phyloP scores from a whole-genome alignment of 257 asterid species.

The Perilla frutescens region DNA sequence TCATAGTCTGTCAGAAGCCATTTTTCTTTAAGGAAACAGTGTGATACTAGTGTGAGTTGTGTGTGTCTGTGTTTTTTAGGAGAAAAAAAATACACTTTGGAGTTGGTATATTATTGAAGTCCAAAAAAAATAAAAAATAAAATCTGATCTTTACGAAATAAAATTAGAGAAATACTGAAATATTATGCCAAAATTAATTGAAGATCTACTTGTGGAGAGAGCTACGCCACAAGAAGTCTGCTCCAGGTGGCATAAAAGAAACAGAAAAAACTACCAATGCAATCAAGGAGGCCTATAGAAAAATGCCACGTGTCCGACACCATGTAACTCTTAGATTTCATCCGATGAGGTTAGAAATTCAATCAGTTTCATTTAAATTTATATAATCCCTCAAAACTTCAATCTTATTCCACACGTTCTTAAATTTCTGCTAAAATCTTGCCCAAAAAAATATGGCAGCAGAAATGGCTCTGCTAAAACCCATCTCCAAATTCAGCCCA shows the following conservation, averaged over 20 bases:
- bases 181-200: background rate
- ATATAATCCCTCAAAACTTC: slow-evolving; percentile 24
- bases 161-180: too few relatives aligned
- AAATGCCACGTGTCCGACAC: slow-evolving; percentile 62
- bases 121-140: too few relatives aligned
- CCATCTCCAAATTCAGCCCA: slow-evolving; percentile 62
- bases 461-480: slow-evolving; percentile 75
- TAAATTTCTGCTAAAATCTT: slow-evolving; percentile 11
- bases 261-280: slow-evolving; percentile 30
- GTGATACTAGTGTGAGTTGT: too few relatives aligned
- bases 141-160: too few relatives aligned
- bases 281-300: slow-evolving; percentile 49
- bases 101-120: too few relatives aligned
- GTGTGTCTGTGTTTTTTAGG: too few relatives aligned
- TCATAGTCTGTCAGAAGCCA: background rate
- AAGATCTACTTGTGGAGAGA: slow-evolving; percentile 33
- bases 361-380: slow-evolving; percentile 33
- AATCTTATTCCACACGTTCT: slow-evolving; percentile 19
- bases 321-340: slow-evolving; percentile 53
- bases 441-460: slow-evolving; percentile 52
- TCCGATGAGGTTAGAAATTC: slow-evolving; percentile 64
- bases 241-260: too few relatives aligned
- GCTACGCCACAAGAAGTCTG: slow-evolving; percentile 35
- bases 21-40: background rate
- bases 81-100: too few relatives aligned